Conservation (phyloP, 495 filamentous ascomycete species). For the Neurospora sp. region DNA sequence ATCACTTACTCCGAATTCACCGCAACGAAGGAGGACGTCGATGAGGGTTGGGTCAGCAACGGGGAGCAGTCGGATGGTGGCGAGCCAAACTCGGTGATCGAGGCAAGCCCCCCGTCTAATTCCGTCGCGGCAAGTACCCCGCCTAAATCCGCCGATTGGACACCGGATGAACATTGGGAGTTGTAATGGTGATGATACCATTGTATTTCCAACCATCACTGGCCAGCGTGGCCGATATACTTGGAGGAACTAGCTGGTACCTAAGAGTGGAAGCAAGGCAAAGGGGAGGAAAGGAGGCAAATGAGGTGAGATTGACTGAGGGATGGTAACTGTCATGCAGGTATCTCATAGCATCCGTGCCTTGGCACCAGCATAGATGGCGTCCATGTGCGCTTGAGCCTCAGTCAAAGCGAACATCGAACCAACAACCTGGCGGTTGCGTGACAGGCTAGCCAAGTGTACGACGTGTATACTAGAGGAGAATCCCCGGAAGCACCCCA, state of each 20-base stretch:
- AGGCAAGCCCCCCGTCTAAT: not conserved
- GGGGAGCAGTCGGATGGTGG: conserved; percentile 25
- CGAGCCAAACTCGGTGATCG: conserved; percentile 1
- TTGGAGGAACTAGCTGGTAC: not conserved
- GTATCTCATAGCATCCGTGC: not conserved
- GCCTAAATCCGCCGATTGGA: too few relatives aligned
- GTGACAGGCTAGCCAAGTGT: not conserved
- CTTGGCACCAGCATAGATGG: not conserved
- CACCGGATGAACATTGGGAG: not conserved
- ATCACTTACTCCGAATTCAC: conserved; percentile 6
- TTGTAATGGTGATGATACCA: not conserved
- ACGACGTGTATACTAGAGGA: conserved; percentile 5
- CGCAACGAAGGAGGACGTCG: conserved; percentile 6
- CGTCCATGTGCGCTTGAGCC: not conserved
- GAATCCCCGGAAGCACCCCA: not conserved
- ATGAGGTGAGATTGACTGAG: not conserved
- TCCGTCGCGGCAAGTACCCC: not conserved
- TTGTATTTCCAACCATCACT: not conserved
- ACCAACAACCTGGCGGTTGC: not conserved
- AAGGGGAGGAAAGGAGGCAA: not conserved
- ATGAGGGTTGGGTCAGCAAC: conserved; percentile 19
- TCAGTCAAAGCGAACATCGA: not conserved
- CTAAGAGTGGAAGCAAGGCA: not conserved
- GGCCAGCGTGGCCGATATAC: not conserved
- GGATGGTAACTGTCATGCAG: not conserved